Conservation (phyloP, 176 grass and related monocot species). For the Sorghum bicolor region DNA sequence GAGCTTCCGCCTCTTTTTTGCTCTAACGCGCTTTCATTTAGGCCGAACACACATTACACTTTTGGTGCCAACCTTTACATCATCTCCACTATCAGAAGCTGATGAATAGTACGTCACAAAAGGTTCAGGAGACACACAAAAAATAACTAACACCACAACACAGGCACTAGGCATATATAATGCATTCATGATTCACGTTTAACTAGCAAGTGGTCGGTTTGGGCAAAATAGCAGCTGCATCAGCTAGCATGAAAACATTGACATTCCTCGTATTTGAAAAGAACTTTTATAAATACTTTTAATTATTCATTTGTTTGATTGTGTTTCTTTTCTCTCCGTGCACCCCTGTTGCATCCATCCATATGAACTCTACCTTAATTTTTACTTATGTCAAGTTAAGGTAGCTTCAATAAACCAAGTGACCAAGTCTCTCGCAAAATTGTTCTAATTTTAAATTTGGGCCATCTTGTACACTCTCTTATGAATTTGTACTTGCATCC, state of each 20-base stretch:
- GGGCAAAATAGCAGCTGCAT: not conserved
- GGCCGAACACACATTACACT: constrained; percentile 15
- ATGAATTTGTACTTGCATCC: no score
- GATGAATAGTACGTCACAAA: not conserved
- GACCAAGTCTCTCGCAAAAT: no score
- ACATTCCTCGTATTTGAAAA: not conserved
- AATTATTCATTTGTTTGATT: not conserved
- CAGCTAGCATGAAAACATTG: no score
- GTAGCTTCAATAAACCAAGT: no score
- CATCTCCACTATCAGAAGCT: not conserved
- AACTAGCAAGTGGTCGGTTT: not conserved
- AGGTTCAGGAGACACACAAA: not conserved
- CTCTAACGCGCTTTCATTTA: constrained; percentile 30
- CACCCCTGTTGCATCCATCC: not conserved
- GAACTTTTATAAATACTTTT: not conserved
- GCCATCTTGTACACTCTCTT: no score
- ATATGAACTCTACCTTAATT: not conserved
- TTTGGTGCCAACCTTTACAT: not conserved
- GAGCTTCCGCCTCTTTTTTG: not conserved
- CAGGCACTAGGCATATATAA: not conserved
- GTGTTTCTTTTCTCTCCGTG: not conserved
- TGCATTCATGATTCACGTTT: constrained; percentile 9
- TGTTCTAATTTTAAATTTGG: no score
- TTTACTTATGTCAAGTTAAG: not conserved
- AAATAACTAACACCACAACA: not conserved